A percentile compares a stretch with the other conserved stretches of the same genome.
These are phyloP conservation scores for Colletotrichum chrysophilum DNA, from an alignment of 2,329 filamentous ascomycete genomes.

Conservation along the genomic window DNA sequence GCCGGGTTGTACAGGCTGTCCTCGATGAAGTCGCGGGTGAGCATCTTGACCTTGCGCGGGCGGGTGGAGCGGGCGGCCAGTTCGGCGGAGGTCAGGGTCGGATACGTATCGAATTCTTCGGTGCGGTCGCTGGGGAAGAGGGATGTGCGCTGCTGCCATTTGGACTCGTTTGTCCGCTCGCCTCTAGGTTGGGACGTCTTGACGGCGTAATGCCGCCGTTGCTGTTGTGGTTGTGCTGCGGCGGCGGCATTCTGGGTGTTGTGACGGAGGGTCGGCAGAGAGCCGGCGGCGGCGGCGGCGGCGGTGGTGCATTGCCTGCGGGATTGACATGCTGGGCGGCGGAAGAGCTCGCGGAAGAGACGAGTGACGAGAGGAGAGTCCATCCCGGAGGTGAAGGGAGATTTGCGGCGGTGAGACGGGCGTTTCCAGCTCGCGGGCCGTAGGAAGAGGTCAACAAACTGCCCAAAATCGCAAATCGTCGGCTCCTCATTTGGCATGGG, in stretches of 20 bases:
- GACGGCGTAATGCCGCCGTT: conserved; percentile 32
- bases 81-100: conserved; percentile 83
- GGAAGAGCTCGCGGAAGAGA: conserved; percentile 86
- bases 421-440: conserved; percentile 6
- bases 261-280: background rate
- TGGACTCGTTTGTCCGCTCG: conserved; percentile 62
- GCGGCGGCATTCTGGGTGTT: background rate
- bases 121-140: conserved; percentile 77
- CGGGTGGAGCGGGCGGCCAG: conserved; percentile 75
- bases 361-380: conserved; percentile 80
- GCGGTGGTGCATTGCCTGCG: conserved; percentile 38
- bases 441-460: conserved; percentile 10
- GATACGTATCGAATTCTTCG: conserved; percentile 82
- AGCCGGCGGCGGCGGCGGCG: conserved; percentile 24
- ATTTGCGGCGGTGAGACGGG: background rate
- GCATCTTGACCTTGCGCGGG: conserved; percentile 91
- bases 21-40: conserved; percentile 97
- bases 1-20: conserved; percentile 93
- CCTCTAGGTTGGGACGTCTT: conserved; percentile 3
- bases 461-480: conserved; percentile 12
- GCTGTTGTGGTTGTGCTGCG: conserved; percentile 15
- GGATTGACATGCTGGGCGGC: conserved; percentile 70
- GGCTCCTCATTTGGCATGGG: conserved; percentile 6
- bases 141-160: conserved; percentile 86
- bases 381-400: conserved; percentile 55